A percentile compares a stretch with the other conserved stretches of the same genome.
These are phyloP conservation scores for Trichothecium roseum DNA, from an alignment of 2,329 filamentous ascomycete species.

Conservation along the genomic window DNA sequence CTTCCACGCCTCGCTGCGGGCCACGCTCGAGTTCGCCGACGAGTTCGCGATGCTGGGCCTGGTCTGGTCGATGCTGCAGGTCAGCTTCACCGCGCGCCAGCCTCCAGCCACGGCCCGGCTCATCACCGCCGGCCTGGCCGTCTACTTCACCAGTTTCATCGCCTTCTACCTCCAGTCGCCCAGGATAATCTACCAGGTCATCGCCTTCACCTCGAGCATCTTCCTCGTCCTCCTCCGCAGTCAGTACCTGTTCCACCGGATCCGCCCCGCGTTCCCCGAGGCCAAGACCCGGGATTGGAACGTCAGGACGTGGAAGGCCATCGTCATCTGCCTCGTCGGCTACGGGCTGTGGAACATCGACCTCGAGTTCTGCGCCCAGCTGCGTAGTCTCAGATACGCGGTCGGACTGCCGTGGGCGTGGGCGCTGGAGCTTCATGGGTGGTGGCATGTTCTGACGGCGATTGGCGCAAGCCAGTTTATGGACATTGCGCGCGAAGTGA, in stretches of 20 bases:
- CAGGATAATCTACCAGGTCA: too few species aligned
- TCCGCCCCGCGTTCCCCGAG: constrained; percentile 16
- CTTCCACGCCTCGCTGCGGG: constrained; percentile 34
- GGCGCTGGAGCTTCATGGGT: constrained; percentile 48
- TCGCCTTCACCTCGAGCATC: constrained; percentile 23
- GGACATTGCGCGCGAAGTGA: too few species aligned
- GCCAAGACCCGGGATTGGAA: constrained; percentile 15
- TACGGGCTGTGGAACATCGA: constrained; percentile 50
- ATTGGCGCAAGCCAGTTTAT: too few species aligned
- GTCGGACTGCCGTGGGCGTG: constrained; percentile 46
- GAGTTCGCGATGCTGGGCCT: constrained; percentile 50
- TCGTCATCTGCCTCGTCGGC: constrained; percentile 26
- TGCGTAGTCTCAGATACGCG: constrained; percentile 30
- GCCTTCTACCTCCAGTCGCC: too few species aligned
- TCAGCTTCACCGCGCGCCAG: constrained; percentile 33
- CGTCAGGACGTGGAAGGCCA: constrained; percentile 15
- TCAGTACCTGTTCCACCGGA: constrained; percentile 22
- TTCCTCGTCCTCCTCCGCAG: constrained; percentile 20
- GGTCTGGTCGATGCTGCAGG: constrained; percentile 39
- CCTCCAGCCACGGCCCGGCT: constrained; percentile 18
- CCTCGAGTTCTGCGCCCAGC: constrained; percentile 35
- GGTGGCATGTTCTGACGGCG: constrained; percentile 51
- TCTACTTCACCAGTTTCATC: too few species aligned
- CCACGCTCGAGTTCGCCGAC: constrained; percentile 35
- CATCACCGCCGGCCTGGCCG: constrained; percentile 16